Evolutionary conservation across 345 rosid species (phyloP), one percentile per base, ranked within the genome.

Genomic region (Mallotus nudiflorus): DNA sequence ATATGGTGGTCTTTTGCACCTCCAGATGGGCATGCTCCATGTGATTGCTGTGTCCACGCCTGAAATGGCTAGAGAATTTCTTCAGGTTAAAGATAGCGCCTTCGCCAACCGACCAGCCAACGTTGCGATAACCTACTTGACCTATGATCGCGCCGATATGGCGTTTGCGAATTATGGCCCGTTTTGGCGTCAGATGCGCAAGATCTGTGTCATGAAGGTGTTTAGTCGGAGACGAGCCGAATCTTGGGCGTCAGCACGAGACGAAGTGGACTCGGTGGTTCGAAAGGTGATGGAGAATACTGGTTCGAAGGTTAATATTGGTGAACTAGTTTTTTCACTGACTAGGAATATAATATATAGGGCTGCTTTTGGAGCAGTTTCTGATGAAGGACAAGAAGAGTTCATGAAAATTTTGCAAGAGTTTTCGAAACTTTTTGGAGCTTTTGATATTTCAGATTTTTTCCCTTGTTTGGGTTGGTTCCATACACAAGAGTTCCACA

Each of bases 141-240:
- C 80, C 15, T 77, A 71, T 49, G 52, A 77, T 62, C 71, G 73
- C 4, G 75, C 76, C 29, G 80, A 77, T 31, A 71, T 77, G 80
- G 80, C 80, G 4, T 77, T 77, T 29, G 80, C 80, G 18, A 54
- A 77, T 53, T 66, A 77, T 40, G 80, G 75, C 20, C 66, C 76
- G 2, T 77, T 77, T 39, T 77, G 80, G 76, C 75, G 80, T 9
- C 80, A 66, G 48, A 71, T 62, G 73, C 60, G 80, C 13, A 77
- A 77, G 44, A 72, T 77, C 12, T 71, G 80, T 10, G 76, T 67
- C 22, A 77, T 77, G 69, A 77, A 71, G 60, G 58, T 77, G 3
- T 77, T 77, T 48, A 71, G 80, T 40, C 48, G 76, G n/a, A 77
- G 51, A 37, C 46, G 73, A 24, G 76, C 76, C 3, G 80, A 71